Percentiles rank a stretch among this genome's conserved stretches.
phyloP scores from a whole-genome alignment of 352 stramenopile species.

The Globisporangium takayamanum region DNA sequence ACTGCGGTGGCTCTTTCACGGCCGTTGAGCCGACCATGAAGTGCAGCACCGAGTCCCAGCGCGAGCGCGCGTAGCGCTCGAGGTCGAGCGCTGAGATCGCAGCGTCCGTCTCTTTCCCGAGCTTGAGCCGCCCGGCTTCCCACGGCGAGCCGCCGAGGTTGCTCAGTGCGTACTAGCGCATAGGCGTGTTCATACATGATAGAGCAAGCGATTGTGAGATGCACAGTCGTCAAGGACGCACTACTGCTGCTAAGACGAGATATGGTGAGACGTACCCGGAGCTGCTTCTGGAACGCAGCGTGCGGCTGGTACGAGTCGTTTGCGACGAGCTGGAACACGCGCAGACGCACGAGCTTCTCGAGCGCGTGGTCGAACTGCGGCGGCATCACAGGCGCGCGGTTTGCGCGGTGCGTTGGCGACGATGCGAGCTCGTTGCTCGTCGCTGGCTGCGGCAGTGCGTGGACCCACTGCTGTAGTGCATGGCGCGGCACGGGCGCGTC shows the following conservation, averaged over 20 bases:
- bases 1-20: conserved; percentile 54
- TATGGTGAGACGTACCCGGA: conserved; percentile 29
- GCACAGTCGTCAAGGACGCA: background rate
- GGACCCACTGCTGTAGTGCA: conserved; percentile 66
- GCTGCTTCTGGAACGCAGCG: conserved; percentile 51
- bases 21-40: conserved; percentile 73
- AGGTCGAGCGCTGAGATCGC: conserved; percentile 43
- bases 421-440: conserved; percentile 1
- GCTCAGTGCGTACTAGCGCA: conserved; percentile 40
- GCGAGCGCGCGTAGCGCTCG: conserved; percentile 49
- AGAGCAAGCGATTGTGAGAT: conserved; percentile 1
- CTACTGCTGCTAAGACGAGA: background rate
- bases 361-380: conserved; percentile 46
- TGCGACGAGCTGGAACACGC: conserved; percentile 38
- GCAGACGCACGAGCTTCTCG: conserved; percentile 45
- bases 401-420: conserved; percentile 2
- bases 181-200: background rate
- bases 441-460: conserved; percentile 20
- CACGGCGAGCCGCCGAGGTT: conserved; percentile 68
- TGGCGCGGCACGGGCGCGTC: conserved; percentile 37
- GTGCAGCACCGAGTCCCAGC: conserved; percentile 68
- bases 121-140: conserved; percentile 42
- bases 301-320: conserved; percentile 41
- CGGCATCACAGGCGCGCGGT: conserved; percentile 26
- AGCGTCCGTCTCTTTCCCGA: conserved; percentile 37